A percentile compares a stretch with the other conserved stretches of the same genome.
Conservation (phyloP, 345 rosid species). For the Gossypioides kirkii region DNA sequence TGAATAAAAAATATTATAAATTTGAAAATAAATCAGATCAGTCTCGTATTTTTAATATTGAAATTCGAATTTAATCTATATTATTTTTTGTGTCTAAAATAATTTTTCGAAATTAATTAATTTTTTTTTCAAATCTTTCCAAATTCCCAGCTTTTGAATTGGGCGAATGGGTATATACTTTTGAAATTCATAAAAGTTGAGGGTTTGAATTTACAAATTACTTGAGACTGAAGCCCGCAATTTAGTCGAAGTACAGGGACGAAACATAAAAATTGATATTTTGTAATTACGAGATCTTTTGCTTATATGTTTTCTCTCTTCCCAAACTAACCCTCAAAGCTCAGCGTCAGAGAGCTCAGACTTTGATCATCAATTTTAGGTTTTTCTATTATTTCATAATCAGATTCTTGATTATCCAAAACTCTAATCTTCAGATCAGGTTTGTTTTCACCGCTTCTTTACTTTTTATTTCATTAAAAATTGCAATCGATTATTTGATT, state of each 20-base stretch:
- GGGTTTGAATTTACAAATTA: no score
- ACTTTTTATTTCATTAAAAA: neutral
- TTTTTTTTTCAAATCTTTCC: no score
- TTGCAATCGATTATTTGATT: neutral
- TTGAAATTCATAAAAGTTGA: no score
- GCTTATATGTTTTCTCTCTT: neutral
- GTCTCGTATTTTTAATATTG: no score
- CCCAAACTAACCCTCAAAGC: neutral
- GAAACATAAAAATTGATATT: neutral
- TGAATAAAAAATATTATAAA: no score
- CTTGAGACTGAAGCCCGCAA: neutral
- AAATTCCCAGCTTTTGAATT: no score
- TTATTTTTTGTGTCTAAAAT: no score
- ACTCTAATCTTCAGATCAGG: slow-evolving; percentile 37
- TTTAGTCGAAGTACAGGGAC: neutral
- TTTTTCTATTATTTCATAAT: slow-evolving; percentile 5
- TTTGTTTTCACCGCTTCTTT: neutral
- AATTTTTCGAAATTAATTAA: no score
- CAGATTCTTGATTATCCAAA: slow-evolving; percentile 11
- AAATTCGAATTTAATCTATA: no score
- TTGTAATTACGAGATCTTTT: neutral
- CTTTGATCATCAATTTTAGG: slow-evolving; percentile 25
- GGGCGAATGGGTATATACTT: no score
- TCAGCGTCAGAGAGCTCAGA: slow-evolving; percentile 1
- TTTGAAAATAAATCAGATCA: no score